Base-by-base conservation (phyloP, 2,329 filamentous ascomycete genomes). In the Fusarium temperatum region DNA sequence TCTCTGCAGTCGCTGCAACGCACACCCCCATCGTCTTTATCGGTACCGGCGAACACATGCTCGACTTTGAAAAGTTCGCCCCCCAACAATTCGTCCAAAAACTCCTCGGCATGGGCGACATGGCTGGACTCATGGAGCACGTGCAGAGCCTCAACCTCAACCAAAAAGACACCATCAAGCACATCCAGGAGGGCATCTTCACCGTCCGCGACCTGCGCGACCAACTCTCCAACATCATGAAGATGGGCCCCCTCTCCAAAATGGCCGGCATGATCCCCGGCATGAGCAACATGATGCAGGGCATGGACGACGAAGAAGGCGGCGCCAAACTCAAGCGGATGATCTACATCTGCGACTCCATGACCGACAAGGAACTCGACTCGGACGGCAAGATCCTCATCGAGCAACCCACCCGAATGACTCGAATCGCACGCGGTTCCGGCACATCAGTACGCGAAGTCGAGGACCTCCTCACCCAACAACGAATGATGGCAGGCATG, bases 201-300 rank as follows among this genome's bases (percentile, higher is more conserved):
- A 98, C 96, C 0, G 89, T 99, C 39, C 93, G 96, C 63, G 96
- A 99, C 81, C 88, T 99, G 75, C 91, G 96, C 26, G 96, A 99
- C 81, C 97, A 99, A 81, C 90, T 99, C 18, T 93, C 93, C 66
- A 98, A 98, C 79, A 98, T 99, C 80, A 98, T 98, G 95, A 99
- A 99, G 86, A 98, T 99, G 96, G 96, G 96, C 0, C 96, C 96
- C 0, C 85, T 99, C 3, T 97, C 94, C 24, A 98, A 99, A 82
- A 97, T 99, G 90, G 97, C 96, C 0, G 95, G 95, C 78, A 99
- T 99, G 96, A 98, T 99, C 73, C 96, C 96, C 0, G 96, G 96
- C 35, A 92, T 99, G 83, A 93, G 93, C 76, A 93, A 93, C 80
- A 92, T 98, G 88, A 98, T 98, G 90, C 92, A 94, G 60, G 94